A percentile compares a stretch with the other conserved stretches of the same genome.
Evolutionary conservation across 2,329 filamentous ascomycete species (phyloP).

Genomic region (Capronia coronata): DNA sequence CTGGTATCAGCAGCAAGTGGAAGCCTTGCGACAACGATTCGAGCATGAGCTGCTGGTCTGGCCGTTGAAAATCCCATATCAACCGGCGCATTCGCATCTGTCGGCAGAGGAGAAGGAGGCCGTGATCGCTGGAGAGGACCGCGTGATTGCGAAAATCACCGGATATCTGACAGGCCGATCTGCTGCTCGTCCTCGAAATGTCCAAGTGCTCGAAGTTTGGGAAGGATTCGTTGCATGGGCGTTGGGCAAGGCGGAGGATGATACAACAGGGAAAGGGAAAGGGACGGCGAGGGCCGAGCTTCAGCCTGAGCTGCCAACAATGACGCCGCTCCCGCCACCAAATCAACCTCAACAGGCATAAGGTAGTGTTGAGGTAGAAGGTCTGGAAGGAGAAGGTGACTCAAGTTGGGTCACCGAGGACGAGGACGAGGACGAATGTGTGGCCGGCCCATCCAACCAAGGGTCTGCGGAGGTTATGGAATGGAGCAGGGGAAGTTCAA

Average conservation of each 20-base stretch:
- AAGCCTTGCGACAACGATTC: constrained; percentile 5
- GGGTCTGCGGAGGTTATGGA: neutral
- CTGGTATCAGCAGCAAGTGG: constrained; percentile 6
- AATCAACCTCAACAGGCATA: too few species aligned
- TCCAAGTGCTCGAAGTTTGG: neutral
- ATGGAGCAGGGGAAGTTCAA: neutral
- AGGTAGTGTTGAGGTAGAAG: too few species aligned
- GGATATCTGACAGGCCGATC: neutral
- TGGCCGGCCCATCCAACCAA: neutral
- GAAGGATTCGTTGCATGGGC: neutral
- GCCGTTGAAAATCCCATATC: constrained; percentile 7
- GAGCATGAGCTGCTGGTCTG: neutral
- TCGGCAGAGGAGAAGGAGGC: neutral
- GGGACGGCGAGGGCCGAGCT: neutral
- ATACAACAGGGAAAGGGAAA: neutral
- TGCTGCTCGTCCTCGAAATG: neutral
- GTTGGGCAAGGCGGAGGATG: neutral
- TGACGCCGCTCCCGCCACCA: neutral
- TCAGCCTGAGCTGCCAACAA: neutral
- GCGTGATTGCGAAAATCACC: neutral
- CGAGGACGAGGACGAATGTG: neutral
- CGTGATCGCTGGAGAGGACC: neutral
- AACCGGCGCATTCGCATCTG: neutral
- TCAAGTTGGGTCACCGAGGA: neutral
- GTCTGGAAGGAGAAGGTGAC: neutral